These are phyloP conservation scores for Malassezia restricta DNA, from an alignment of 1,284 basidiomycete genomes.

Conservation along the genomic window DNA sequence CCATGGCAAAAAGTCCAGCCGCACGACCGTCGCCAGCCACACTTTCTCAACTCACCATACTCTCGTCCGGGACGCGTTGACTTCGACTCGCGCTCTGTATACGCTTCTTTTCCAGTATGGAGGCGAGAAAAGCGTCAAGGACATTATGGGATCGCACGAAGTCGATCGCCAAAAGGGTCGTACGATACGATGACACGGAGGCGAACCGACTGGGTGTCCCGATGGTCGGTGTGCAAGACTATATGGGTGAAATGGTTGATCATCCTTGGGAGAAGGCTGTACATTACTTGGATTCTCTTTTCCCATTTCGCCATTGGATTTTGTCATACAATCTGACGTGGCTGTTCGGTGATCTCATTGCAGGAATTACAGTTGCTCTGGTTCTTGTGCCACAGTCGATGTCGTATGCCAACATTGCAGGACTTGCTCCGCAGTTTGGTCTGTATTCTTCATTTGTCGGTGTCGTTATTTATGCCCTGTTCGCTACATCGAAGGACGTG, in stretches of 20 bases:
- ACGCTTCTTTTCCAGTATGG: background rate
- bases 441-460: constrained; percentile 92
- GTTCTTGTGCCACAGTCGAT: constrained; percentile 47
- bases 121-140: background rate
- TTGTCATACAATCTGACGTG: constrained; percentile 45
- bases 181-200: constrained; percentile 38
- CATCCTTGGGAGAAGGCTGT: constrained; percentile 20
- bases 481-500: constrained; percentile 46
- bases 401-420: constrained; percentile 63
- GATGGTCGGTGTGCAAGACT: constrained; percentile 37
- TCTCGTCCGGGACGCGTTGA: background rate
- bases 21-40: too few species aligned
- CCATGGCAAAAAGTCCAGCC: background rate
- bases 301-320: constrained; percentile 46
- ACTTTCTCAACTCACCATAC: background rate
- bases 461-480: constrained; percentile 57
- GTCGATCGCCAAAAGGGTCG: constrained; percentile 12
- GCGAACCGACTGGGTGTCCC: constrained; percentile 40
- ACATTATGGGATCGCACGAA: constrained; percentile 1
- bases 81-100: background rate
- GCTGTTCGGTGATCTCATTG: constrained; percentile 46
- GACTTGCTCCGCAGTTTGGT: constrained; percentile 73
- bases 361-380: constrained; percentile 47
- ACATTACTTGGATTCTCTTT: constrained; percentile 38
- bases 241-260: constrained; percentile 22